Conservation (phyloP, 2,329 filamentous ascomycete species). For the Zymoseptoria pseudotritici region DNA sequence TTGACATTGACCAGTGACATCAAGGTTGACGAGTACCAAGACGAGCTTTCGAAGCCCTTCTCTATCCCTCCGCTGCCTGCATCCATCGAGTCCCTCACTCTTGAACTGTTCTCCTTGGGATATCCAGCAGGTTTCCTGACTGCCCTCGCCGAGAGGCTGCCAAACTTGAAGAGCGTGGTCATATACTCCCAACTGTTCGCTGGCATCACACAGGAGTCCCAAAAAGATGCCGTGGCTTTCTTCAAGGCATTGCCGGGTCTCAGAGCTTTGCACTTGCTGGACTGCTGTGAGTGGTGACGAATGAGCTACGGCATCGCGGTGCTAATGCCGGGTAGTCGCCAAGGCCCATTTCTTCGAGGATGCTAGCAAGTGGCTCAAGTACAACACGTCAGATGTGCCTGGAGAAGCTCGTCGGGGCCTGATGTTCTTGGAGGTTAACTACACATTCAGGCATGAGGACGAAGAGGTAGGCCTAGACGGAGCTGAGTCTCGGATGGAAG, state of each 20-base stretch:
- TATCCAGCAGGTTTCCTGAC: constrained; percentile 40
- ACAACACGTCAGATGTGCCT: constrained; percentile 23
- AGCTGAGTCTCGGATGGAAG: background rate
- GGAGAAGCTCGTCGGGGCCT: constrained; percentile 27
- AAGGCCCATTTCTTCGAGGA: constrained; percentile 35
- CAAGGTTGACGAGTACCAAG: constrained; percentile 40
- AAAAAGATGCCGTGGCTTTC: constrained; percentile 36
- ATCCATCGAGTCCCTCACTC: constrained; percentile 37
- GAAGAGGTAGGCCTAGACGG: constrained; percentile 18
- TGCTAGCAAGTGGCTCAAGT: constrained; percentile 25
- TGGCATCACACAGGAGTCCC: constrained; percentile 34
- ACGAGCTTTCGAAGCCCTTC: constrained; percentile 30
- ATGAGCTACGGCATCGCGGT: too few species aligned
- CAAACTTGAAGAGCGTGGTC: constrained; percentile 37
- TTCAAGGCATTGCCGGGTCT: constrained; percentile 33
- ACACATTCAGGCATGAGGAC: constrained; percentile 41
- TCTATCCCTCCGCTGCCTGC: constrained; percentile 33
- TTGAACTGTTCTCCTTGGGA: constrained; percentile 44
- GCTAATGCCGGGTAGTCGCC: constrained; percentile 20
- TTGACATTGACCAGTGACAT: constrained; percentile 45
- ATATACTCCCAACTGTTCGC: constrained; percentile 41
- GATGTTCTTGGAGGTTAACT: constrained; percentile 41
- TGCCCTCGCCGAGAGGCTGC: constrained; percentile 33
- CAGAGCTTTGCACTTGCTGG: constrained; percentile 40
- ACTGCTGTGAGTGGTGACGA: constrained; percentile 28